Percentiles rank a stretch among this genome's conserved stretches.
phyloP scores from a whole-genome alignment of 2,329 filamentous ascomycete species.

The Hirsutella thompsonii region DNA sequence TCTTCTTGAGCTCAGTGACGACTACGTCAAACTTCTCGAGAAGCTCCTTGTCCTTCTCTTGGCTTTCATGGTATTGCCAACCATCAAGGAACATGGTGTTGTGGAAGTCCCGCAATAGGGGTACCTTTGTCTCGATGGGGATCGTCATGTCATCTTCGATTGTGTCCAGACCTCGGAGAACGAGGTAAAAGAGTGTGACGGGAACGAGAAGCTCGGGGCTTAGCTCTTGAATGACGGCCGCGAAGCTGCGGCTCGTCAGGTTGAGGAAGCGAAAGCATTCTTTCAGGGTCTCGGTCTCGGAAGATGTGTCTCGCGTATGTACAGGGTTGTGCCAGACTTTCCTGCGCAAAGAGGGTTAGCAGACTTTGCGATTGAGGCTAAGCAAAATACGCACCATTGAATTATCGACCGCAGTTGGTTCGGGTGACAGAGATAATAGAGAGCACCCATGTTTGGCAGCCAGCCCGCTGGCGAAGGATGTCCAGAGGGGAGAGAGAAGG shows the following conservation, averaged over 20 bases:
- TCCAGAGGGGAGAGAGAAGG: background rate
- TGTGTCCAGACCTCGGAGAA: conserved; percentile 88
- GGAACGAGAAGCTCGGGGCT: conserved; percentile 89
- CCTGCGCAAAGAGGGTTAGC: conserved; percentile 38
- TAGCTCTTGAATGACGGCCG: conserved; percentile 86
- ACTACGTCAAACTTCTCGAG: conserved; percentile 87
- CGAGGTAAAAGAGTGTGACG: conserved; percentile 83
- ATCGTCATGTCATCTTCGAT: conserved; percentile 98
- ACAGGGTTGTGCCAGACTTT: conserved; percentile 95
- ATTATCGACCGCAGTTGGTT: conserved; percentile 69
- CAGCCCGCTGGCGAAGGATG: background rate
- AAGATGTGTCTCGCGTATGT: conserved; percentile 64
- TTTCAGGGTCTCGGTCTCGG: conserved; percentile 61
- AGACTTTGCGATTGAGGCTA: no score
- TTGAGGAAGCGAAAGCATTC: conserved; percentile 81
- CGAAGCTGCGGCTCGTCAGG: conserved; percentile 84
- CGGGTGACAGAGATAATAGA: conserved; percentile 67
- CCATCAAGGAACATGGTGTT: conserved; percentile 67
- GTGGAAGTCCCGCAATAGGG: conserved; percentile 72
- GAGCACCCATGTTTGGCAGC: conserved; percentile 37
- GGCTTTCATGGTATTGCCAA: conserved; percentile 80
- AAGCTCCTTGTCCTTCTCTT: conserved; percentile 89
- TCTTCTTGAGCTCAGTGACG: conserved; percentile 72
- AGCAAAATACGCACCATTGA: conserved; percentile 59
- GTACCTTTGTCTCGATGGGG: conserved; percentile 67